Percentiles rank a stretch among this genome's conserved stretches.
Evolutionary conservation across 108 stramenopile species (phyloP).

Genomic region (Skeletonema marinoi): DNA sequence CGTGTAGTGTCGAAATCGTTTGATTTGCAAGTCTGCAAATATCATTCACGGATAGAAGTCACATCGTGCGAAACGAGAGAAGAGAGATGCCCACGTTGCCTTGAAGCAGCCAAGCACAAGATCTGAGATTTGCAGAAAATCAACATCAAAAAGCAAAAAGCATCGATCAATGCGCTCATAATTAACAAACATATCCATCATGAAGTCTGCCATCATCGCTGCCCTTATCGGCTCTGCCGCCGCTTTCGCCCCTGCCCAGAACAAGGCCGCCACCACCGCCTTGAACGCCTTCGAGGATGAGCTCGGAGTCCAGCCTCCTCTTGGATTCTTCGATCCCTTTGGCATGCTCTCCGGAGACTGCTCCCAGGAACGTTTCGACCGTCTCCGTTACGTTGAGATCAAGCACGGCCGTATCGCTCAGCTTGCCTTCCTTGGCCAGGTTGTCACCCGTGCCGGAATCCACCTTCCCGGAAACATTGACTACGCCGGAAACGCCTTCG

Average conservation of each 20-base stretch:
- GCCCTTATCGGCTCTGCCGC: constrained; percentile 65
- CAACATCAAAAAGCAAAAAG: no score
- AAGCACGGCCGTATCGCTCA: constrained; percentile 68
- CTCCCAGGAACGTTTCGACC: constrained; percentile 46
- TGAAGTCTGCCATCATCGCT: constrained; percentile 43
- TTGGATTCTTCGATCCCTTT: constrained; percentile 84
- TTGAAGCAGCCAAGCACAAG: no score
- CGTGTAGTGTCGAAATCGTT: no score
- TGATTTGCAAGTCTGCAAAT: no score
- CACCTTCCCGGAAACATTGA: constrained; percentile 82
- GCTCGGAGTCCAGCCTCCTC: constrained; percentile 80
- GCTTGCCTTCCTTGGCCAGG: constrained; percentile 83
- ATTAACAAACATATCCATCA: neutral
- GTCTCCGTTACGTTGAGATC: constrained; percentile 52
- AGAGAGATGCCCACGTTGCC: no score
- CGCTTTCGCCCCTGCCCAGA: constrained; percentile 21
- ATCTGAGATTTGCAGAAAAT: no score
- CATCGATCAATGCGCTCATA: neutral
- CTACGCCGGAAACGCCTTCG: constrained; percentile 68
- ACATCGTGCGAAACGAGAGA: no score
- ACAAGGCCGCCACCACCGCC: constrained; percentile 2
- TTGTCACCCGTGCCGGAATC: constrained; percentile 74
- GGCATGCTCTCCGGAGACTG: constrained; percentile 53
- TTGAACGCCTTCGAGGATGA: constrained; percentile 38
- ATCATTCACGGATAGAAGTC: no score